Conservation (phyloP, 768 basidiomycete species). For the Gautieria morchelliformis region DNA sequence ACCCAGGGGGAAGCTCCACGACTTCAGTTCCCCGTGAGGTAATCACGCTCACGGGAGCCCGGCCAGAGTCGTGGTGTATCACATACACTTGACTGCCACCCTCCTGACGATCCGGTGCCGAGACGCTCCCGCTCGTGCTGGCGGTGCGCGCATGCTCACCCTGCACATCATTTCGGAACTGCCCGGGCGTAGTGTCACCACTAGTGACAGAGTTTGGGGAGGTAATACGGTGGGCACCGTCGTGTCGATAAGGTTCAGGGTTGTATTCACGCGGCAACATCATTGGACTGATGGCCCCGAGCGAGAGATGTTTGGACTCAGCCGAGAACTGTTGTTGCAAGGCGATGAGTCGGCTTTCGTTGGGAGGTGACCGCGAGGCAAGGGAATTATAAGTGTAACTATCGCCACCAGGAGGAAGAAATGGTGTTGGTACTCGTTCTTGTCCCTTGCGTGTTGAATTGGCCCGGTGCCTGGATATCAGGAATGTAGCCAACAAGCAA, state of each 20-base stretch:
- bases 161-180: background rate
- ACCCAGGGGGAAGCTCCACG: constrained; percentile 51
- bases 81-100: constrained; percentile 34
- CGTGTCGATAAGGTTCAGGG: background rate
- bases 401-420: background rate
- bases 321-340: background rate
- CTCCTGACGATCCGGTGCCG: background rate
- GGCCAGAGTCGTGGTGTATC: constrained; percentile 51
- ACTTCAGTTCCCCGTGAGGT: constrained; percentile 45
- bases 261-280: background rate
- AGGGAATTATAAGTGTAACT: background rate
- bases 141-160: background rate
- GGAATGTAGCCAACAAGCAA: background rate
- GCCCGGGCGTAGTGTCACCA: background rate
- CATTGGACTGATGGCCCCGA: background rate
- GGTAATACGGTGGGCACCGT: background rate
- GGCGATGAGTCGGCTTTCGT: background rate
- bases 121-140: background rate
- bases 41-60: constrained; percentile 48
- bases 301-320: background rate
- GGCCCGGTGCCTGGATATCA: background rate
- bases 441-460: background rate
- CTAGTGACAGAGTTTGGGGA: background rate
- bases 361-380: background rate
- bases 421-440: background rate